Evolutionary conservation across 352 stramenopile species (phyloP).

Genomic region (Phytophthora palmivora): DNA sequence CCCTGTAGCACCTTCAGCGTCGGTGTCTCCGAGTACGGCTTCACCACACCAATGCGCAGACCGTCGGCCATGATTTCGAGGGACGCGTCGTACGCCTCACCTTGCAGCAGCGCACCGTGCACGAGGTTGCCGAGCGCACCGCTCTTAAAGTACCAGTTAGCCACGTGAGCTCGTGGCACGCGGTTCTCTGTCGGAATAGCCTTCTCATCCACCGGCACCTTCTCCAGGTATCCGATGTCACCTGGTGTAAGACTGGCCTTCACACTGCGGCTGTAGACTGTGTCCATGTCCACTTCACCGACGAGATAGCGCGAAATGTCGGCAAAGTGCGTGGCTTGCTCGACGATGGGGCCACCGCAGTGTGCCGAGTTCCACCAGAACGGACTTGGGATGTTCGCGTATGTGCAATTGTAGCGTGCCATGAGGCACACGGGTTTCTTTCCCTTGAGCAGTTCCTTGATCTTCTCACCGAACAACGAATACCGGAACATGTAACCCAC

Average conservation of each 20-base stretch:
- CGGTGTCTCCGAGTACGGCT: slow-evolving; percentile 48
- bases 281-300: slow-evolving; percentile 41
- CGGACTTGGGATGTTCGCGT: slow-evolving; percentile 43
- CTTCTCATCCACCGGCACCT: slow-evolving; percentile 42
- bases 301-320: slow-evolving; percentile 47
- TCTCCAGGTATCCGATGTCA: slow-evolving; percentile 40
- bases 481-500: slow-evolving; percentile 55
- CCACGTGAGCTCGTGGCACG: slow-evolving; percentile 42
- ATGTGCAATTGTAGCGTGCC: slow-evolving; percentile 47
- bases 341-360: slow-evolving; percentile 49
- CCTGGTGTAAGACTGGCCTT: slow-evolving; percentile 46
- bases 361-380: slow-evolving; percentile 52
- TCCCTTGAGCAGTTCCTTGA: slow-evolving; percentile 37
- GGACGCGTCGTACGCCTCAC: slow-evolving; percentile 39
- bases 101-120: slow-evolving; percentile 44
- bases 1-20: slow-evolving; percentile 40
- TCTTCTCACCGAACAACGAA: slow-evolving; percentile 40
- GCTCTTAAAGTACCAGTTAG: slow-evolving; percentile 48
- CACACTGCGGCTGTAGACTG: slow-evolving; percentile 50
- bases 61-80: slow-evolving; percentile 48
- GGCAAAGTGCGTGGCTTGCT: slow-evolving; percentile 52
- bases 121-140: slow-evolving; percentile 42
- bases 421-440: slow-evolving; percentile 46
- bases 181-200: slow-evolving; percentile 33
- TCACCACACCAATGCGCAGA: slow-evolving; percentile 41